Evolutionary conservation across 768 basidiomycete genomes (phyloP), one percentile per base, ranked within the genome.

Genomic region (Suillus alpinus): DNA sequence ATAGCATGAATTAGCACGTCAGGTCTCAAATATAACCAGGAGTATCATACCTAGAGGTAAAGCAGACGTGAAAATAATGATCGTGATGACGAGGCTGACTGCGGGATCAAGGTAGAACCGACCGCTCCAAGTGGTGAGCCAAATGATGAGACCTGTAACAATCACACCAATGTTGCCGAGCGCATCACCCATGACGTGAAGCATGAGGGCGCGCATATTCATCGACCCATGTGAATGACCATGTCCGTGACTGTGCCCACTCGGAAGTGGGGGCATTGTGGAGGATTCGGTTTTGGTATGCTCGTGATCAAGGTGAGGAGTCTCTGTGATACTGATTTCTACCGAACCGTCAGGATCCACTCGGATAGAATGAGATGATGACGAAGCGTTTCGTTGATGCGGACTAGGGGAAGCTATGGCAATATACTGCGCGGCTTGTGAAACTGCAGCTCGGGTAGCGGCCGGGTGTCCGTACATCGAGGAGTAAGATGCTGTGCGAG

Each of bases 141-240:
- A 95, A 69, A 99, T 97, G 69, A 98, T 79, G 14, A 98, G 84
- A 59, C 97, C 97, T 5, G 95, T 93, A 32, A 89, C 87, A 63
- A 99, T 97, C 63, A 99, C 97, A 57, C 97, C 96, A 63, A 98
- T 91, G 73, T 99, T 98, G 52, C 97, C 97, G 29, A 98, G 83
- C 57, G 96, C 96, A 77, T 99, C 96, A 39, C 96, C 96, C 52
- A 99, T 74, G 46, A 98, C 97, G 73, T 99, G 97, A 37, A 99
- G 76, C 40, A 98, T 79, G 1, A 99, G 81, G 32, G 95, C 97
- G 23, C 81, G 89, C 95, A 98, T 98, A 75, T 98, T 99, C 97
- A 99, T 98, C 0, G 89, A 92, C 29, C 69, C 63, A 67, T 87
- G 85, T 23, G 76, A 66, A 71, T 83, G 77, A 71, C 77, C 60